Percentiles rank a stretch among this genome's conserved stretches.
Evolutionary conservation across 805 yeast species (phyloP).

Genomic region (Wickerhamomyces mucosus): DNA sequence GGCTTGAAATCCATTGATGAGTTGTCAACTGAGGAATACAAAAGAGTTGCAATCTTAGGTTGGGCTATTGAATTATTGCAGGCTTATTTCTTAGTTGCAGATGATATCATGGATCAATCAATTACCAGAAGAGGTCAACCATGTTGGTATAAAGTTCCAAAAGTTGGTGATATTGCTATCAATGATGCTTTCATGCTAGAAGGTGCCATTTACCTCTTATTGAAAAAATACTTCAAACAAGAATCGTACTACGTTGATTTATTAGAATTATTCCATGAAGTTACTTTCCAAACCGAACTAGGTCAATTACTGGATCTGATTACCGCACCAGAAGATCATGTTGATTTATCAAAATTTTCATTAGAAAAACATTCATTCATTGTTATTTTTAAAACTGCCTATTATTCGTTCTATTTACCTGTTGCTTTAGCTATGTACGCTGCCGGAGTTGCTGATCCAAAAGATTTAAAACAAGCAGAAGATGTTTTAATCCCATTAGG

Average conservation of each 20-base stretch:
- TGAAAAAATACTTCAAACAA: constrained; percentile 79
- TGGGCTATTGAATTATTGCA: constrained; percentile 94
- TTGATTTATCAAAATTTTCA: constrained; percentile 80
- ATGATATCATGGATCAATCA: constrained; percentile 96
- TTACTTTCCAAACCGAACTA: constrained; percentile 93
- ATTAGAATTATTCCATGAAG: constrained; percentile 91
- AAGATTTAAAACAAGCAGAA: constrained; percentile 79
- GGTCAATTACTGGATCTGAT: constrained; percentile 94
- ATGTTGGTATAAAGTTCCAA: constrained; percentile 83
- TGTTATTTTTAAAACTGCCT: constrained; percentile 95
- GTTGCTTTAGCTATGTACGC: constrained; percentile 94
- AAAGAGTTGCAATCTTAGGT: constrained; percentile 80
- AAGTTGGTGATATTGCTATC: constrained; percentile 89
- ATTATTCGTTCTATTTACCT: constrained; percentile 93
- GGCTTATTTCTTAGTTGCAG: constrained; percentile 95
- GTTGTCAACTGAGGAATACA: constrained; percentile 60
- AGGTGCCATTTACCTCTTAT: constrained; percentile 80
- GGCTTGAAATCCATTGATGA: constrained; percentile 49
- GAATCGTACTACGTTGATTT: constrained; percentile 84
- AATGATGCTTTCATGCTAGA: constrained; percentile 97
- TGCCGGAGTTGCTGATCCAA: constrained; percentile 64
- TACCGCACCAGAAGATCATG: constrained; percentile 94
- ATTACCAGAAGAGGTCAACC: constrained; percentile 98
- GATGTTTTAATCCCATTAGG: constrained; percentile 91
- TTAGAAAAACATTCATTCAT: constrained; percentile 88